Percentiles rank a stretch among this genome's conserved stretches.
Evolutionary conservation across 2,329 filamentous ascomycete genomes (phyloP).

Genomic region (Verticillium klebahnii): DNA sequence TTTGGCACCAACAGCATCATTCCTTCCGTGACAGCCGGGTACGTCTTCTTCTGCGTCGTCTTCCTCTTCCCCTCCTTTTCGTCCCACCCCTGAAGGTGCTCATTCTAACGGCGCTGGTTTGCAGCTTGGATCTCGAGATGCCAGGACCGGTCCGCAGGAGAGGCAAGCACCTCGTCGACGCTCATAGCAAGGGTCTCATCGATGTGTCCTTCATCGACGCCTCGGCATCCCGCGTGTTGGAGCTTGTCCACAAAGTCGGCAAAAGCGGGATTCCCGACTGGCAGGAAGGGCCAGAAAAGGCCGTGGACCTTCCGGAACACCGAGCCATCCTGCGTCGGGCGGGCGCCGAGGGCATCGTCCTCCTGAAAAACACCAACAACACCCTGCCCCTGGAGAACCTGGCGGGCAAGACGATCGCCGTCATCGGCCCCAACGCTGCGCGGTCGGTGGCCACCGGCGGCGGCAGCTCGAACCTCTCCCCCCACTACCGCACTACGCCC

Average conservation of each 20-base stretch:
- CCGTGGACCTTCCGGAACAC: neutral
- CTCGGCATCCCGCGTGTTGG: slow-evolving; percentile 16
- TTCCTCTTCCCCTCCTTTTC: too few species aligned
- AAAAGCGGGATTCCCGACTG: neutral
- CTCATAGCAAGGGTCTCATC: neutral
- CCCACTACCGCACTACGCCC: slow-evolving; percentile 6
- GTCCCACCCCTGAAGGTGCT: neutral
- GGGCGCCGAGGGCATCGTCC: slow-evolving; percentile 37
- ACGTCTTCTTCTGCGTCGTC: neutral
- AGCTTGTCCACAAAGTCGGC: slow-evolving; percentile 21
- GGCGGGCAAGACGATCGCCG: slow-evolving; percentile 25
- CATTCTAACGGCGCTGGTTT: slow-evolving; percentile 19
- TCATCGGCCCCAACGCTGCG: slow-evolving; percentile 52
- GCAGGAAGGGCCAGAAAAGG: neutral
- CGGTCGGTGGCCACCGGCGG: slow-evolving; percentile 24
- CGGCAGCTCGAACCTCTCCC: slow-evolving; percentile 21
- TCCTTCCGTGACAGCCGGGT: neutral
- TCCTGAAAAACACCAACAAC: slow-evolving; percentile 58
- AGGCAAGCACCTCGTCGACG: neutral
- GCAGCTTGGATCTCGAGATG: slow-evolving; percentile 29
- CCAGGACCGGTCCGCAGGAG: slow-evolving; percentile 18
- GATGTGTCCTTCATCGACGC: slow-evolving; percentile 2
- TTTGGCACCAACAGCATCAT: slow-evolving; percentile 28
- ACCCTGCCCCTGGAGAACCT: slow-evolving; percentile 44
- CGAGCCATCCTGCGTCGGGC: neutral